These are phyloP conservation scores for Stenocarpella maydis DNA, from an alignment of 2,329 filamentous ascomycete genomes.

Conservation along the genomic window DNA sequence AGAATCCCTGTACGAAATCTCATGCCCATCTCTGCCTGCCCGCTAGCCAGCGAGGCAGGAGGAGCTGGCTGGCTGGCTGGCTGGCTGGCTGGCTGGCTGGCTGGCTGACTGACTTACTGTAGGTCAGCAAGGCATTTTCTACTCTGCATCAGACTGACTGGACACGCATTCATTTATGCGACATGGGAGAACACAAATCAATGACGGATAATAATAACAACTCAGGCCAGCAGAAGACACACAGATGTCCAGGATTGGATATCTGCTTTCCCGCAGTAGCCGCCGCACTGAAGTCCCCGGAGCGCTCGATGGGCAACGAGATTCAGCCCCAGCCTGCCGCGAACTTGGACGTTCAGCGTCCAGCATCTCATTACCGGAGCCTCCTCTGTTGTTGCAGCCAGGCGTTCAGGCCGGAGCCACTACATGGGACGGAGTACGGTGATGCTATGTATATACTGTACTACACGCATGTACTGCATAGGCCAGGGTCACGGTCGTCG, in stretches of 20 bases:
- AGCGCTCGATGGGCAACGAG: background rate
- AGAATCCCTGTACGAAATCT: slow-evolving; percentile 10
- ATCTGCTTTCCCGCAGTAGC: background rate
- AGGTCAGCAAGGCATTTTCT: slow-evolving; percentile 15
- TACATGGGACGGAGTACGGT: too few species aligned
- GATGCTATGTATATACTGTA: background rate
- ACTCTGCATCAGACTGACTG: background rate
- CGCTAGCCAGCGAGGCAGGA: background rate
- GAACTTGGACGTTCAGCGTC: background rate
- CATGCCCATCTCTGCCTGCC: background rate
- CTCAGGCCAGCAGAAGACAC: background rate
- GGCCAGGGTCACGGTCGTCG: background rate
- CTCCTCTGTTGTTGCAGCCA: background rate
- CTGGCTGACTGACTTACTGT: slow-evolving; percentile 5
- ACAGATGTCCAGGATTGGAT: background rate
- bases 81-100: slow-evolving; percentile 7
- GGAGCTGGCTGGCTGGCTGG: slow-evolving; percentile 5
- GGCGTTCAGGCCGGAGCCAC: background rate
- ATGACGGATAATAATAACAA: background rate
- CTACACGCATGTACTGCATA: background rate
- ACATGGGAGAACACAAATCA: background rate
- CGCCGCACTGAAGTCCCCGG: background rate
- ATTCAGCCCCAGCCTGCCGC: background rate
- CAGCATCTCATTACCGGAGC: background rate
- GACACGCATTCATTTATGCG: background rate